Conservation (phyloP, 805 yeast genomes). For the Kluyveromyces dobzhanskii region DNA sequence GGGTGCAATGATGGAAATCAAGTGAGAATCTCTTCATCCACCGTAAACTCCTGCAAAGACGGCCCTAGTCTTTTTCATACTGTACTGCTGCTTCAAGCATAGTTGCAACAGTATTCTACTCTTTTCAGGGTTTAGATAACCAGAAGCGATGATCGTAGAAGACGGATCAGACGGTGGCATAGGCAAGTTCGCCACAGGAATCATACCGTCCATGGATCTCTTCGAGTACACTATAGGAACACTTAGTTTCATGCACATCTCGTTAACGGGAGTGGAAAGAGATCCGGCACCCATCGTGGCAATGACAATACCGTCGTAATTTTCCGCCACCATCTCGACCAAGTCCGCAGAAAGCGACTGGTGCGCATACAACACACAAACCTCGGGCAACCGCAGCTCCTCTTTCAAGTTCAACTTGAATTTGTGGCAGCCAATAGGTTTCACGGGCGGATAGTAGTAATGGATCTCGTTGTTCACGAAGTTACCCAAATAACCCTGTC, state of each 20-base stretch:
- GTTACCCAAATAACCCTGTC: conserved; percentile 65
- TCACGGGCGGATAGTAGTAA: conserved; percentile 54
- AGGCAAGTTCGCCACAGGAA: conserved; percentile 43
- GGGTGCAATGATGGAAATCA: no score
- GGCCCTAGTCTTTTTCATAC: conserved; percentile 32
- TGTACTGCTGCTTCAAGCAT: conserved; percentile 38
- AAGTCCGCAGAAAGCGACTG: conserved; percentile 49
- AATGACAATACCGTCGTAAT: conserved; percentile 48
- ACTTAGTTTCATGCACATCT: conserved; percentile 31
- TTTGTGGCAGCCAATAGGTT: conserved; percentile 42
- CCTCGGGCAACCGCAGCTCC: conserved; percentile 27
- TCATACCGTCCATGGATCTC: conserved; percentile 65
- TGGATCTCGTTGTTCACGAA: conserved; percentile 60
- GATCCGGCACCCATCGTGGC: conserved; percentile 74
- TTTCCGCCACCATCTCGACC: conserved; percentile 38
- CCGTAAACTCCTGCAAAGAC: conserved; percentile 48
- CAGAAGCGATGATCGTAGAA: conserved; percentile 48
- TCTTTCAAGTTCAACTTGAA: conserved; percentile 31
- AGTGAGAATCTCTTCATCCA: no score
- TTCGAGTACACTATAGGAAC: conserved; percentile 58
- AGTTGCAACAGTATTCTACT: conserved; percentile 50
- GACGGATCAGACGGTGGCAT: conserved; percentile 28
- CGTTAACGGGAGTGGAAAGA: conserved; percentile 42
- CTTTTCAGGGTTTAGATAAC: conserved; percentile 60
- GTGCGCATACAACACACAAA: conserved; percentile 51